Conservation (phyloP, 768 basidiomycete genomes). For the Hortiboletus flavorubellus region DNA sequence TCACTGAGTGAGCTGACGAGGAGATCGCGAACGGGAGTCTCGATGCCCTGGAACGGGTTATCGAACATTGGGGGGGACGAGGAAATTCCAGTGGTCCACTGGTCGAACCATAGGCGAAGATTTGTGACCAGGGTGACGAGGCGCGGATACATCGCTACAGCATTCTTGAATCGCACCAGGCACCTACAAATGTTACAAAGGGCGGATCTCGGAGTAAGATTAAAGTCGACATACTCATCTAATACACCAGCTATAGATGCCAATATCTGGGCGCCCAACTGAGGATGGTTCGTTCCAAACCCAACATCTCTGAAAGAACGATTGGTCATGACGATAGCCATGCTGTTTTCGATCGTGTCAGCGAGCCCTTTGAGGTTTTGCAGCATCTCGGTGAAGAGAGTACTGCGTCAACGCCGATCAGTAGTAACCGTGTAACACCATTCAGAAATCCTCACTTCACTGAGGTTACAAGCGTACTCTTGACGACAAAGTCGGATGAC, state of each 20-base stretch:
- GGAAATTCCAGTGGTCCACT: conserved; percentile 45
- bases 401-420: conserved; percentile 28
- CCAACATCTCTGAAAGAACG: conserved; percentile 34
- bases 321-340: conserved; percentile 31
- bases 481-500: conserved; percentile 56
- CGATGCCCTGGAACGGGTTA: conserved; percentile 37
- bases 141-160: conserved; percentile 43
- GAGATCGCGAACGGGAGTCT: conserved; percentile 34
- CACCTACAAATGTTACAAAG: conserved; percentile 34
- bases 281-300: conserved; percentile 2
- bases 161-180: conserved; percentile 57
- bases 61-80: conserved; percentile 41
- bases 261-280: conserved; percentile 42
- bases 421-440: not conserved
- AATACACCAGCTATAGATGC: conserved; percentile 45
- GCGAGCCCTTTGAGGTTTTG: conserved; percentile 44
- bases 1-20: conserved; percentile 32
- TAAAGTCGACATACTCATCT: conserved; percentile 42
- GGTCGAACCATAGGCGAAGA: conserved; percentile 43
- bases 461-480: conserved; percentile 48
- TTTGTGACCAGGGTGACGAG: conserved; percentile 40
- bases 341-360: conserved; percentile 37
- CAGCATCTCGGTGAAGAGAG: conserved; percentile 43
- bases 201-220: conserved; percentile 17
- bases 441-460: conserved; percentile 42